Percentiles rank a stretch among this genome's conserved stretches.
Evolutionary conservation across 2,329 filamentous ascomycete species (phyloP).

Genomic region (Colletotrichum sp.): DNA sequence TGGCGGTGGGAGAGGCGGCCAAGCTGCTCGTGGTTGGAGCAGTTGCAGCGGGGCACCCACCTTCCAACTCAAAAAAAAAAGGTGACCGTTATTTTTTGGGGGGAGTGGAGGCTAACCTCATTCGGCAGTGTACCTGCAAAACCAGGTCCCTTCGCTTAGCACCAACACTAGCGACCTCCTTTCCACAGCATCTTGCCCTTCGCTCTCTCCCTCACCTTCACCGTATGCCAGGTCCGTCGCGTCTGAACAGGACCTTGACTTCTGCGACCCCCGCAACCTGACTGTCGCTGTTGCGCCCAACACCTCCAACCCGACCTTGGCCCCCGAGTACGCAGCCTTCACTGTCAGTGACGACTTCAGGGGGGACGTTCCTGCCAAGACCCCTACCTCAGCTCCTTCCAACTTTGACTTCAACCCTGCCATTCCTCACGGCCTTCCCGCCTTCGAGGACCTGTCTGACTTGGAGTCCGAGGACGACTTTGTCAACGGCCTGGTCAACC

Average conservation of each 20-base stretch:
- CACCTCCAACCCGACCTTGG: constrained; percentile 52
- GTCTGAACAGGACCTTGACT: constrained; percentile 77
- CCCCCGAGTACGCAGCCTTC: constrained; percentile 69
- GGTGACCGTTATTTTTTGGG: background rate
- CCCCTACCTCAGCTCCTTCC: constrained; percentile 44
- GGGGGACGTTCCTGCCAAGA: constrained; percentile 55
- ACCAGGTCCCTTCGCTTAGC: constrained; percentile 64
- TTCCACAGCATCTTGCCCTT: constrained; percentile 79
- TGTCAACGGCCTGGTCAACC: constrained; percentile 27
- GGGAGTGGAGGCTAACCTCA: constrained; percentile 38
- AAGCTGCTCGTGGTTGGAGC: background rate
- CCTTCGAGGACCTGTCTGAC: constrained; percentile 87
- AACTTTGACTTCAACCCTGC: constrained; percentile 58
- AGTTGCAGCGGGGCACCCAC: constrained; percentile 6
- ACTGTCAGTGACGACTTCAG: constrained; percentile 67
- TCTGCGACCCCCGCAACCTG: constrained; percentile 90
- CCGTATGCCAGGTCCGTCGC: constrained; percentile 74
- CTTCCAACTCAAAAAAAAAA: background rate
- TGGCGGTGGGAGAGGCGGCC: background rate
- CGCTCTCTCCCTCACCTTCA: constrained; percentile 85
- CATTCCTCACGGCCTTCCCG: constrained; percentile 66
- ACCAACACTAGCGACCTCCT: constrained; percentile 72
- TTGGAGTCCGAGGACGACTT: constrained; percentile 66
- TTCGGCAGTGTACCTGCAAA: constrained; percentile 53
- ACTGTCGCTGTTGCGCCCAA: constrained; percentile 64